Evolutionary conservation across 1,284 basidiomycete species (phyloP).

Genomic region (Moesziomyces parantarcticus): DNA sequence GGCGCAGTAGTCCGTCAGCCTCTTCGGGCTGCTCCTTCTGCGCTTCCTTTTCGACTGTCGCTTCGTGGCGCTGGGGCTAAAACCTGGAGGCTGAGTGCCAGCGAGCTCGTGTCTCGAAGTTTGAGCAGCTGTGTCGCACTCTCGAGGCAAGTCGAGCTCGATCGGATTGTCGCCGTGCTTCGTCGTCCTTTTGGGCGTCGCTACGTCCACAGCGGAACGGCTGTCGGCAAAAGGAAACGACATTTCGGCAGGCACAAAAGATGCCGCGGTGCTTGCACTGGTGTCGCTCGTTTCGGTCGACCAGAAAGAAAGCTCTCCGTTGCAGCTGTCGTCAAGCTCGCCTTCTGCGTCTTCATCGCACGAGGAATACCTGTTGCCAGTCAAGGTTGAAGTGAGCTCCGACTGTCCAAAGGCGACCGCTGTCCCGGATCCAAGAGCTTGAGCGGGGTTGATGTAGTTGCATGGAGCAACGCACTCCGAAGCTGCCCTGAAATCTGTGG

Average conservation of each 20-base stretch:
- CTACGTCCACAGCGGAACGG: conserved; percentile 20
- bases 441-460: background rate
- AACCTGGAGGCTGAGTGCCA: too few species aligned
- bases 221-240: conserved; percentile 20
- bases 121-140: background rate
- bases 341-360: conserved; percentile 41
- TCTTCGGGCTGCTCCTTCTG: background rate
- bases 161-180: background rate
- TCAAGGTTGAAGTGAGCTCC: background rate
- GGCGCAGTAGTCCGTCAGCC: background rate
- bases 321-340: conserved; percentile 22
- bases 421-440: background rate
- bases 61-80: too few species aligned
- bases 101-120: background rate
- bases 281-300: conserved; percentile 10
- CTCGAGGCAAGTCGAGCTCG: background rate
- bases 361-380: conserved; percentile 7
- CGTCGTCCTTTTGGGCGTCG: background rate
- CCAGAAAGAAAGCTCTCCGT: conserved; percentile 25
- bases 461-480: background rate
- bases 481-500: background rate
- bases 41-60: background rate
- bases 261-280: conserved; percentile 12
- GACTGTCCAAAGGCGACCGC: background rate
- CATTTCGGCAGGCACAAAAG: conserved; percentile 8